These are phyloP conservation scores for Malassezia brasiliensis DNA, from an alignment of 1,284 basidiomycete species.

Conservation along the genomic window DNA sequence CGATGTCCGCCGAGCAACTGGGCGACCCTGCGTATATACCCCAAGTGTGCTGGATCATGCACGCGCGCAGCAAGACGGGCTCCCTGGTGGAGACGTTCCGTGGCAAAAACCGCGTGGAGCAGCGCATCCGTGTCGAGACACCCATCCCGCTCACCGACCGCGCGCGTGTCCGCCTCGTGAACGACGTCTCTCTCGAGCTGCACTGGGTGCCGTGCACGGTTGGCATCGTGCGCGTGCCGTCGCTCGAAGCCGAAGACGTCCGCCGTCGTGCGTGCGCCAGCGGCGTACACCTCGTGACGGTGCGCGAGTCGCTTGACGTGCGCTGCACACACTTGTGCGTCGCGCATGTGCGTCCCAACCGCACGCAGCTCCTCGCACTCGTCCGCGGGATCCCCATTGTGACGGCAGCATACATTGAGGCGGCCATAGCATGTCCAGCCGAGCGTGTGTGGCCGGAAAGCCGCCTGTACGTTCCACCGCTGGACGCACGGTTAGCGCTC, in stretches of 20 bases:
- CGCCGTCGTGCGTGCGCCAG: background rate
- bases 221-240: slow-evolving; percentile 2
- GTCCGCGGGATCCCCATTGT: slow-evolving; percentile 9
- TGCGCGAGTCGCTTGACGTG: background rate
- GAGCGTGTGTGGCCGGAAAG: slow-evolving; percentile 1
- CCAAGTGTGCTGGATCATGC: slow-evolving; percentile 11
- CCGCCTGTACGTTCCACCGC: background rate
- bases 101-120: slow-evolving; percentile 15
- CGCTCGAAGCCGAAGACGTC: background rate
- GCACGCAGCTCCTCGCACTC: slow-evolving; percentile 14
- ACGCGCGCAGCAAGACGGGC: slow-evolving; percentile 10
- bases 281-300: slow-evolving; percentile 9
- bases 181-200: slow-evolving; percentile 5
- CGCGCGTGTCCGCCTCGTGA: slow-evolving; percentile 4
- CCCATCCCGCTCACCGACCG: slow-evolving; percentile 3
- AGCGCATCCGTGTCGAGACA: slow-evolving; percentile 13
- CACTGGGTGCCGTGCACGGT: slow-evolving; percentile 8
- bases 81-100: slow-evolving; percentile 3
- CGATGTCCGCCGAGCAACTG: background rate
- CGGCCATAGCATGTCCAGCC: background rate
- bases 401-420: background rate
- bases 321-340: slow-evolving; percentile 10
- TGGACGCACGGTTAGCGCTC: background rate
- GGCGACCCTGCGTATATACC: background rate
- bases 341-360: slow-evolving; percentile 6